Percentiles rank a stretch among this genome's conserved stretches.
These are phyloP conservation scores for Staphylotrichum longicolle DNA, from an alignment of 495 filamentous ascomycete genomes.

Conservation along the genomic window DNA sequence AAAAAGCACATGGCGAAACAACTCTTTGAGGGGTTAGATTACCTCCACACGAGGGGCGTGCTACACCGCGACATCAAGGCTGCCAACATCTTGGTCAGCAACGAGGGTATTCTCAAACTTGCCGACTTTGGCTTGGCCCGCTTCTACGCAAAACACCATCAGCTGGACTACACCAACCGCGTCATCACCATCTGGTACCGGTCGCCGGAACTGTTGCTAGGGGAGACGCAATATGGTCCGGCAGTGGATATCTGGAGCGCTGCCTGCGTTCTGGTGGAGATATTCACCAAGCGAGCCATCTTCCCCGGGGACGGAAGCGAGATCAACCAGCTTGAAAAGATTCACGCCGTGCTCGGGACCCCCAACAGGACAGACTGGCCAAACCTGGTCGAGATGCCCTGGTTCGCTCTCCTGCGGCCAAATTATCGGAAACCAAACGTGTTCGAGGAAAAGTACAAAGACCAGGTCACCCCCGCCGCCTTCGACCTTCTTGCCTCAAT, in stretches of 20 bases:
- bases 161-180: slow-evolving; percentile 97
- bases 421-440: slow-evolving; percentile 67
- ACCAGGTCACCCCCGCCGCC: slow-evolving; percentile 67
- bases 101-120: slow-evolving; percentile 80
- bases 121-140: slow-evolving; percentile 97
- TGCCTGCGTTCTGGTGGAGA: slow-evolving; percentile 93
- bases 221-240: slow-evolving; percentile 90
- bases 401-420: slow-evolving; percentile 88
- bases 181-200: slow-evolving; percentile 99
- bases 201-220: slow-evolving; percentile 86
- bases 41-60: slow-evolving; percentile 90
- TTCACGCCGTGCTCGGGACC: slow-evolving; percentile 89
- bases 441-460: slow-evolving; percentile 81
- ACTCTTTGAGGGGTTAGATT: slow-evolving; percentile 90
- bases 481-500: slow-evolving; percentile 78
- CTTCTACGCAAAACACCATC: slow-evolving; percentile 88
- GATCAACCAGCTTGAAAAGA: slow-evolving; percentile 93
- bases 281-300: slow-evolving; percentile 91
- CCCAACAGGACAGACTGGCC: slow-evolving; percentile 85
- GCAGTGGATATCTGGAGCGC: slow-evolving; percentile 98
- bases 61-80: slow-evolving; percentile 95
- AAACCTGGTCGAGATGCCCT: slow-evolving; percentile 83
- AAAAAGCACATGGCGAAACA: slow-evolving; percentile 94
- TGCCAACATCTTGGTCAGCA: slow-evolving; percentile 92
- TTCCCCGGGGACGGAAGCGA: slow-evolving; percentile 94